Base-by-base conservation (phyloP, 805 yeast genomes). In the Saturnispora ahearnii region DNA sequence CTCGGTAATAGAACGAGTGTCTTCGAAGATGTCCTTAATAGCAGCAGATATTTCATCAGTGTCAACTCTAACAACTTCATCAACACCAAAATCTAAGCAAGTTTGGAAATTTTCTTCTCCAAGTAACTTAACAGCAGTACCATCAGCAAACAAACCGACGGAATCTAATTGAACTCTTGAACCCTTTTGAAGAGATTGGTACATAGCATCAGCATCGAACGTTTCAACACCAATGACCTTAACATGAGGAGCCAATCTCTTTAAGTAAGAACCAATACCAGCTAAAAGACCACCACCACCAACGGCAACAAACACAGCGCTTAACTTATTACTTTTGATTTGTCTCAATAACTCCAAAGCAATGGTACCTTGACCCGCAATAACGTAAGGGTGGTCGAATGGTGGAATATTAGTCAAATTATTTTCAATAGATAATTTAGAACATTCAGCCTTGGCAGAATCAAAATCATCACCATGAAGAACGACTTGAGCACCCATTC, bases 61-160 rank as follows among this genome's bases (percentile, higher is more conserved):
- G 1, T 75, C 62, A 3, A 89, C 95, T 45, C 70, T 70, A 11
- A 73, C 75, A n/a, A 81, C 73, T 48, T 76, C 98, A 65, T 93
- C 99, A n/a, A 95, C 87, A 24, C 65, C 67, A 52, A 77, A 76
- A 44, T 84, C 79, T 57, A 76, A 70, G 57, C 89, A 80, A 10
- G 91, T 75, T 60, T 93, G 75, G 73, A 87, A 93, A 11, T 96
- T 86, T 67, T 95, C 99, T 52, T 82, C 86, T 53, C 99, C 99
- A 22, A 88, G 73, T 26, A 82, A 65, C 62, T 82, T 86, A 41
- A 93, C 99, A 9, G 99, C 97, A 10, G 99, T 88, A 64, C 99
- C 99, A 66, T 93, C 99, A 22, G 99, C 99, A 68, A 93, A 93
- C 8, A 86, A 72, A n/a, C 99, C 99, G 3, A 90, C 98, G n/a